Conservation (phyloP, 164 flowering plant genomes). For the Umbilicus rupestris region DNA sequence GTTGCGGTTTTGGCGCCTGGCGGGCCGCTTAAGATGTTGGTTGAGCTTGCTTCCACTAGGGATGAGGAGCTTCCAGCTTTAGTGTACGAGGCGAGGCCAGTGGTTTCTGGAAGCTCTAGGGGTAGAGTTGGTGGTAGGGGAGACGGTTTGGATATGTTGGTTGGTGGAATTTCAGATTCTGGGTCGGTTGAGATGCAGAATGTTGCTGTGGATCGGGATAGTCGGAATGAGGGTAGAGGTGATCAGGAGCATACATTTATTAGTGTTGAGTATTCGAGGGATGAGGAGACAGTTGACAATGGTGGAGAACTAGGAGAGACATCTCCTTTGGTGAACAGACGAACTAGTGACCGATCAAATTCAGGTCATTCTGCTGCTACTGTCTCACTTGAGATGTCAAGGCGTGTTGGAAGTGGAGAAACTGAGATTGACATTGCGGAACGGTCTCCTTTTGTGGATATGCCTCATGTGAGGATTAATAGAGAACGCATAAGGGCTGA, state of each 20-base stretch:
- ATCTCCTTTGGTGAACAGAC: conserved; percentile 39
- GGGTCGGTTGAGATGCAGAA: conserved; percentile 60
- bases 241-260: neutral
- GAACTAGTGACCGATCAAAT: conserved; percentile 12
- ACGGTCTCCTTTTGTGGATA: conserved; percentile 49
- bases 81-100: conserved; percentile 78
- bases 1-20: conserved; percentile 86
- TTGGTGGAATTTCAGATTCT: conserved; percentile 38
- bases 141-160: conserved; percentile 32
- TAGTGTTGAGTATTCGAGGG: neutral
- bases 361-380: conserved; percentile 17
- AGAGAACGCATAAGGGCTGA: conserved; percentile 17
- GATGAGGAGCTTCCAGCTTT: conserved; percentile 86
- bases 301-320: conserved; percentile 31
- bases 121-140: conserved; percentile 13
- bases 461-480: conserved; percentile 17
- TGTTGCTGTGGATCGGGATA: conserved; percentile 10
- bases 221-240: too few relatives aligned
- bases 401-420: conserved; percentile 15
- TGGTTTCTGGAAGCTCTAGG: conserved; percentile 13
- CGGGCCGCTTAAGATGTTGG: conserved; percentile 79
- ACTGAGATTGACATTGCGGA: conserved; percentile 39
- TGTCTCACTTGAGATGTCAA: conserved; percentile 1
- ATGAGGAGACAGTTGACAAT: conserved; percentile 10
- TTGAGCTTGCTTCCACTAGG: conserved; percentile 68